These are phyloP conservation scores for Acmispon strigosus DNA, from an alignment of 306 rosid genomes.

Conservation along the genomic window DNA sequence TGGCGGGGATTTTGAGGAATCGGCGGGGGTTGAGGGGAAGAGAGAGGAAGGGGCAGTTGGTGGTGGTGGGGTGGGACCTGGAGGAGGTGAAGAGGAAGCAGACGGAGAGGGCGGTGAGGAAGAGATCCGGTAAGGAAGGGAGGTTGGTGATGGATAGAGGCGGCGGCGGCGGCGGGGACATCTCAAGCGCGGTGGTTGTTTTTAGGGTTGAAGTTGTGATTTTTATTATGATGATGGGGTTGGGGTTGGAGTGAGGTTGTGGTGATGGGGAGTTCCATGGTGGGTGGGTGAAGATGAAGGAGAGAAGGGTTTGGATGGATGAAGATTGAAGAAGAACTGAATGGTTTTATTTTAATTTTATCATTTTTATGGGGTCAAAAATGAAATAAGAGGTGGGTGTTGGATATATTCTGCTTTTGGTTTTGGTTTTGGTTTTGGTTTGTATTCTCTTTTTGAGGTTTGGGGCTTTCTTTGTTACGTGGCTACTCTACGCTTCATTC, in stretches of 20 bases:
- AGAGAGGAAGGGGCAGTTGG: slow-evolving; percentile 30
- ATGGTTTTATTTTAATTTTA: no score
- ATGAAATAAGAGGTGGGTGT: slow-evolving; percentile 11
- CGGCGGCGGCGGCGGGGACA: slow-evolving; percentile 40
- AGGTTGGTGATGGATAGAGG: slow-evolving; percentile 28
- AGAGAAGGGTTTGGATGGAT: neutral
- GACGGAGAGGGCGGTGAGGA: slow-evolving; percentile 56
- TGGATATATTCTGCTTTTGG: no score
- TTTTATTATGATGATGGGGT: neutral
- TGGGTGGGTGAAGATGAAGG: neutral
- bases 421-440: neutral
- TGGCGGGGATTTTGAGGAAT: slow-evolving; percentile 51
- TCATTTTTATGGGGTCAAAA: neutral
- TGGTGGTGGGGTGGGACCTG: slow-evolving; percentile 15
- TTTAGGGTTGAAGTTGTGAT: neutral
- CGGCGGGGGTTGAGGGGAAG: slow-evolving; percentile 54
- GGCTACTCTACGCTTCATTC: slow-evolving; percentile 11
- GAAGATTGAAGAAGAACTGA: no score
- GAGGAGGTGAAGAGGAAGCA: slow-evolving; percentile 57
- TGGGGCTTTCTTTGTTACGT: slow-evolving; percentile 1
- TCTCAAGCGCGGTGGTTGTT: slow-evolving; percentile 24
- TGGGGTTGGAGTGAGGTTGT: neutral
- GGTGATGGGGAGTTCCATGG: slow-evolving; percentile 26
- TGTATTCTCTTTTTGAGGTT: neutral
- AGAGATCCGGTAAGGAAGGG: slow-evolving; percentile 49